These are phyloP conservation scores for Malbranchea cinnamomea DNA, from an alignment of 2,329 filamentous ascomycete genomes.

Conservation along the genomic window DNA sequence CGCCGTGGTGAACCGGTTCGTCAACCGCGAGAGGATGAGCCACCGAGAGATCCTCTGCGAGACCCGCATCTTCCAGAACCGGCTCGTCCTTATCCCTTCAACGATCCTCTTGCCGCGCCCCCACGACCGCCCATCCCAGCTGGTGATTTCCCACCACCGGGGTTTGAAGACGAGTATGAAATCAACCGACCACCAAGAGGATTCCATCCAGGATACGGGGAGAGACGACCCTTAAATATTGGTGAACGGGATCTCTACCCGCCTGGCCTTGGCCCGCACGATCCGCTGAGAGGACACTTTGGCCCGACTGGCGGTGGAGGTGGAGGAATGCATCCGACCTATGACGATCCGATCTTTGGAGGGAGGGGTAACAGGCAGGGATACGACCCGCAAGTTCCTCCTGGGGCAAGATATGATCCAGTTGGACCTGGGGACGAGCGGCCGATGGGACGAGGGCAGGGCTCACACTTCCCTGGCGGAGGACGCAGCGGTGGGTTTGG, in stretches of 20 bases:
- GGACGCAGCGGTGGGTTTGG: conserved; percentile 40
- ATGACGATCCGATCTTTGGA: conserved; percentile 76
- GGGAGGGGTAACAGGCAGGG: conserved; percentile 36
- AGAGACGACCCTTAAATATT: conserved; percentile 49
- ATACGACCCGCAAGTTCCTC: conserved; percentile 61
- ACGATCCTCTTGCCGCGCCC: conserved; percentile 47
- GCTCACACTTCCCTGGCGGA: conserved; percentile 35
- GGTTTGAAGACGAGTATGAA: conserved; percentile 87
- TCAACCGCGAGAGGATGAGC: conserved; percentile 29
- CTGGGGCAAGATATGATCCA: conserved; percentile 85
- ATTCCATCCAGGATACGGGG: conserved; percentile 25
- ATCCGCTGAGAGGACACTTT: conserved; percentile 58
- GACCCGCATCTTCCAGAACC: conserved; percentile 43
- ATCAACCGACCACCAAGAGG: conserved; percentile 53
- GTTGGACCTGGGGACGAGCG: conserved; percentile 53
- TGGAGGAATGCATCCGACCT: conserved; percentile 89
- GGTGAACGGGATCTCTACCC: conserved; percentile 83
- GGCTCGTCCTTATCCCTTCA: conserved; percentile 52
- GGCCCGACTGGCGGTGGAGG: conserved; percentile 54
- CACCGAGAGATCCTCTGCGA: conserved; percentile 32
- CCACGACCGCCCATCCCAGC: conserved; percentile 50
- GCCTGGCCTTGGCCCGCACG: conserved; percentile 67
- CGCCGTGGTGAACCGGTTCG: conserved; percentile 10
- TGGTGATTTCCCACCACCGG: conserved; percentile 68
- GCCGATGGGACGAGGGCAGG: conserved; percentile 30